phyloP scores from a whole-genome alignment of 148 eudicot genomes.

The Silene uniflora region DNA sequence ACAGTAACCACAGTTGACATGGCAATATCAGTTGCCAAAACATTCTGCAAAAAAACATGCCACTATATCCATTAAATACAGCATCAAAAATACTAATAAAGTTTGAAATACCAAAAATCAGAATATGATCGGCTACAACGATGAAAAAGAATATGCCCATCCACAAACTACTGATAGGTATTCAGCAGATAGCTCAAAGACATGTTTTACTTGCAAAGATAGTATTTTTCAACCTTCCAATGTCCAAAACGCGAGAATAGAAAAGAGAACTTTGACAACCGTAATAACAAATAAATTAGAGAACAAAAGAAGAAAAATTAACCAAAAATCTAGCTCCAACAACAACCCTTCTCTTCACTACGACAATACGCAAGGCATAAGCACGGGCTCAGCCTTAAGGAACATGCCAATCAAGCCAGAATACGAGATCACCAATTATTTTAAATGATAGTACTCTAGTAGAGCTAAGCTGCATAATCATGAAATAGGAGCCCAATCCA shows the following conservation, averaged over 20 bases:
- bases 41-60: slow-evolving; percentile 4
- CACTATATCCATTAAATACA: neutral
- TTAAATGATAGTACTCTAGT: neutral
- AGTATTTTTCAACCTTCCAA: too few species aligned
- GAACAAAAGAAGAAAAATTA: too few species aligned
- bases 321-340: too few species aligned
- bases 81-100: neutral
- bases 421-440: neutral
- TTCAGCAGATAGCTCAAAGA: neutral
- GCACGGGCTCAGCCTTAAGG: too few species aligned
- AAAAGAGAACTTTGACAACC: too few species aligned
- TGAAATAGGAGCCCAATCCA: neutral
- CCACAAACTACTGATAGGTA: neutral
- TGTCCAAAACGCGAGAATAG: too few species aligned
- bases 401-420: neutral
- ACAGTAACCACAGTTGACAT: neutral
- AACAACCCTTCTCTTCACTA: too few species aligned
- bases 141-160: neutral
- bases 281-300: too few species aligned
- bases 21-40: neutral
- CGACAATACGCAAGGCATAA: too few species aligned
- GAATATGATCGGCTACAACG: neutral
- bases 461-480: neutral
- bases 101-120: neutral
- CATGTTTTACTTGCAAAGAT: neutral